These are phyloP conservation scores for Dothidotthia symphoricarpi DNA, from an alignment of 2,329 filamentous ascomycete genomes.

Conservation along the genomic window DNA sequence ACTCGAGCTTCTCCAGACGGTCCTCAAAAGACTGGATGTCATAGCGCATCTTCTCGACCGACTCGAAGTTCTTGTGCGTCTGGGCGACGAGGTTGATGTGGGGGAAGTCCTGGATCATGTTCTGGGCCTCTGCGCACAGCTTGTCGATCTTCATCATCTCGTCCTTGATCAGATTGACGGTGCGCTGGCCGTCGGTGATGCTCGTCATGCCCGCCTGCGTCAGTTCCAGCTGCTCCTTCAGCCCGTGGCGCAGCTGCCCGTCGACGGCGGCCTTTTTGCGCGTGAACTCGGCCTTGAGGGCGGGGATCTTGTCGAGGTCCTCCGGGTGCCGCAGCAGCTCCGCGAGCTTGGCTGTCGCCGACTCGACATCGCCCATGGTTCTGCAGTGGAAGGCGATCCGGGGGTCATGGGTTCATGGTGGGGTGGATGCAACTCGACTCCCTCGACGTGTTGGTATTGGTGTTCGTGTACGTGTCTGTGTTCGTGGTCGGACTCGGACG, in stretches of 20 bases:
- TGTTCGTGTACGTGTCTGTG: not conserved
- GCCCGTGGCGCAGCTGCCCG: slow-evolving; percentile 79
- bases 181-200: slow-evolving; percentile 85
- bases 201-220: slow-evolving; percentile 91
- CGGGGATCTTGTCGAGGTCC: slow-evolving; percentile 92
- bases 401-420: not conserved
- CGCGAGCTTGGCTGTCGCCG: slow-evolving; percentile 72
- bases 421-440: not conserved
- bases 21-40: slow-evolving; percentile 86
- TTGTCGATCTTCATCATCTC: slow-evolving; percentile 99
- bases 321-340: slow-evolving; percentile 94
- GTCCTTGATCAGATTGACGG: slow-evolving; percentile 89
- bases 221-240: slow-evolving; percentile 89
- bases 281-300: slow-evolving; percentile 85
- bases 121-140: slow-evolving; percentile 93
- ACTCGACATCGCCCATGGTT: slow-evolving; percentile 62
- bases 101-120: slow-evolving; percentile 94
- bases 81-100: slow-evolving; percentile 90
- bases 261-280: slow-evolving; percentile 93
- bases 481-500: not conserved
- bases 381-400: slow-evolving; percentile 7
- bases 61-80: slow-evolving; percentile 93
- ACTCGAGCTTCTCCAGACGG: slow-evolving; percentile 71
- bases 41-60: slow-evolving; percentile 87
- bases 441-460: not conserved